Percentiles rank a stretch among this genome's conserved stretches.
Conservation (phyloP, 2,329 filamentous ascomycete genomes). For the Phaeosphaeriaceae sp. region DNA sequence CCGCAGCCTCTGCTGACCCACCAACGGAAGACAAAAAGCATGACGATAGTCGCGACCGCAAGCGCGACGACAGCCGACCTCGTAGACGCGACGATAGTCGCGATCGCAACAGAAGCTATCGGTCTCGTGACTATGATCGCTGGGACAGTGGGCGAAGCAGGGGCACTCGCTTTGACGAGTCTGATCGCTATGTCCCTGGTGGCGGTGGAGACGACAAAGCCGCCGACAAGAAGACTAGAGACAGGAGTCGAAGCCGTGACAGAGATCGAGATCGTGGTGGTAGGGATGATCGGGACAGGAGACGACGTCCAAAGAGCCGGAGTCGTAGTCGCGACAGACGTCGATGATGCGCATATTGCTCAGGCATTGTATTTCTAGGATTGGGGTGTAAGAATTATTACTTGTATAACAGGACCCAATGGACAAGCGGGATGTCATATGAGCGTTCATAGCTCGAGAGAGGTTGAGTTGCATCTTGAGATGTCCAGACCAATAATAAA, state of each 20-base stretch:
- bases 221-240: conserved; percentile 34
- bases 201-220: conserved; percentile 25
- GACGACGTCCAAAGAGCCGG: conserved; percentile 22
- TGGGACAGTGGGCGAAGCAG: conserved; percentile 35
- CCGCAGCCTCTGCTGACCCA: conserved; percentile 3
- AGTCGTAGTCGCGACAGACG: conserved; percentile 26
- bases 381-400: not conserved
- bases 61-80: conserved; percentile 33
- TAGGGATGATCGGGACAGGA: conserved; percentile 21
- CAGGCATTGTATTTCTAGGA: not conserved
- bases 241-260: conserved; percentile 28
- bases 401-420: not conserved
- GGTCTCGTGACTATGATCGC: conserved; percentile 52
- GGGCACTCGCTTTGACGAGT: conserved; percentile 34
- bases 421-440: not conserved
- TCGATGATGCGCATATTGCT: conserved; percentile 11
- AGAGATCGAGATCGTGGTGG: conserved; percentile 17
- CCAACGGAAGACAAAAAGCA: conserved; percentile 1
- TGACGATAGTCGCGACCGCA: conserved; percentile 33
- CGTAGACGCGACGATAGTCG: conserved; percentile 47
- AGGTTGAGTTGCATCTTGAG: not conserved
- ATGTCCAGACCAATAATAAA: not conserved
- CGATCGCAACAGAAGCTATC: conserved; percentile 45
- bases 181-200: conserved; percentile 41
- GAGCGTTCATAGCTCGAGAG: not conserved